These are phyloP conservation scores for Neonectria hederae DNA, from an alignment of 2,329 filamentous ascomycete genomes.

Conservation along the genomic window DNA sequence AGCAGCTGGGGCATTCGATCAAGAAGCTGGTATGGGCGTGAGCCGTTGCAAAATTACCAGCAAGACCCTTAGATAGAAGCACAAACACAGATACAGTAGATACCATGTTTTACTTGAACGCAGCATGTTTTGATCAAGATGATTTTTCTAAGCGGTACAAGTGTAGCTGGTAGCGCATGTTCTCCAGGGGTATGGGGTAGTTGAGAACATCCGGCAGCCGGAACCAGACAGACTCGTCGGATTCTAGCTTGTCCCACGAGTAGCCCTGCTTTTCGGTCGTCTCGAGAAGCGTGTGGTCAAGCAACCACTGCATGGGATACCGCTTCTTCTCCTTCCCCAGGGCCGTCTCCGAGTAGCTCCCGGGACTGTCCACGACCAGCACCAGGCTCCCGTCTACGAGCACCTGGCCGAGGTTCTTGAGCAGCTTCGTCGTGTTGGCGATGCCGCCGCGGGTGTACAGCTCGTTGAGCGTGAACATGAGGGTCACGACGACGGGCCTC, in stretches of 20 bases:
- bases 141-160: constrained; percentile 66
- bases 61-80: constrained; percentile 24
- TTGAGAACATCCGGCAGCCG: constrained; percentile 71
- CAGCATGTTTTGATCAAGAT: constrained; percentile 25
- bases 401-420: constrained; percentile 72
- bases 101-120: constrained; percentile 26
- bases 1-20: constrained; percentile 87
- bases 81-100: constrained; percentile 27
- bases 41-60: constrained; percentile 28
- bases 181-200: constrained; percentile 88
- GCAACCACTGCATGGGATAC: constrained; percentile 94
- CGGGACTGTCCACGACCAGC: constrained; percentile 90
- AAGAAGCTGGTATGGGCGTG: constrained; percentile 92
- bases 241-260: constrained; percentile 78
- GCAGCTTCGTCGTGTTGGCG: constrained; percentile 77
- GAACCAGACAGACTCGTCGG: constrained; percentile 87
- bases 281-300: constrained; percentile 80
- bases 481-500: constrained; percentile 70
- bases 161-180: constrained; percentile 95
- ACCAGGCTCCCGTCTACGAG: constrained; percentile 71
- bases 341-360: constrained; percentile 86
- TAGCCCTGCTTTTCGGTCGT: constrained; percentile 47
- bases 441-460: constrained; percentile 82
- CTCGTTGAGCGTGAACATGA: constrained; percentile 96
- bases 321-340: constrained; percentile 70